Conservation (phyloP, 805 yeast species). For the Suhomyces sp. region DNA sequence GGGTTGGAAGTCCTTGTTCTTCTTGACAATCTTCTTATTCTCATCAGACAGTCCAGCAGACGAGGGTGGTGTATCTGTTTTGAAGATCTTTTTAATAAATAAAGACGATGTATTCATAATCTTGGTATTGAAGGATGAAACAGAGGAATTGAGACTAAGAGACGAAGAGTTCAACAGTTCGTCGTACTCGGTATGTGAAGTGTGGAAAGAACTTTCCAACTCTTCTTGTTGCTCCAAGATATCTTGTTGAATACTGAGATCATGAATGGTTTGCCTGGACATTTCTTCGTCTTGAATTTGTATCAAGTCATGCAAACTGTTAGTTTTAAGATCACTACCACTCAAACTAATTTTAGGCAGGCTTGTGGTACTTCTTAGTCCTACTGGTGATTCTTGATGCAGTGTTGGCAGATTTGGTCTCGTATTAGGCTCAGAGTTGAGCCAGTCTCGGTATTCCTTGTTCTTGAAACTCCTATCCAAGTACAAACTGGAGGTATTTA, state of each 20-base stretch:
- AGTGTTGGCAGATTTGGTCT: too few relatives aligned
- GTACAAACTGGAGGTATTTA: slow-evolving; percentile 28
- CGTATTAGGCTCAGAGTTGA: neutral
- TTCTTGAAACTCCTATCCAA: neutral
- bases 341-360: too few relatives aligned
- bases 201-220: slow-evolving; percentile 17
- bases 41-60: slow-evolving; percentile 5
- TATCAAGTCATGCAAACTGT: slow-evolving; percentile 20
- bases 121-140: slow-evolving; percentile 28
- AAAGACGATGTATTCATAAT: slow-evolving; percentile 28
- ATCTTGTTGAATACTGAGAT: slow-evolving; percentile 22
- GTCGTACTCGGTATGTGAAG: slow-evolving; percentile 8
- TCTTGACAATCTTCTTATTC: slow-evolving; percentile 9
- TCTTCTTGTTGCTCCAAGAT: slow-evolving; percentile 27
- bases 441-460: too few relatives aligned
- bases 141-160: slow-evolving; percentile 28
- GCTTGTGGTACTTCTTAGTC: too few relatives aligned
- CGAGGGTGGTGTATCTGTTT: slow-evolving; percentile 11
- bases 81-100: slow-evolving; percentile 30
- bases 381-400: neutral
- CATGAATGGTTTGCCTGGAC: slow-evolving; percentile 24
- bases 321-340: too few relatives aligned
- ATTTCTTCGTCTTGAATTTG: slow-evolving; percentile 35
- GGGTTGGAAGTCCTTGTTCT: slow-evolving; percentile 8
- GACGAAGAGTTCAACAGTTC: slow-evolving; percentile 36